Base-by-base conservation (phyloP, 768 basidiomycete genomes). In the Clavaria fumosa region DNA sequence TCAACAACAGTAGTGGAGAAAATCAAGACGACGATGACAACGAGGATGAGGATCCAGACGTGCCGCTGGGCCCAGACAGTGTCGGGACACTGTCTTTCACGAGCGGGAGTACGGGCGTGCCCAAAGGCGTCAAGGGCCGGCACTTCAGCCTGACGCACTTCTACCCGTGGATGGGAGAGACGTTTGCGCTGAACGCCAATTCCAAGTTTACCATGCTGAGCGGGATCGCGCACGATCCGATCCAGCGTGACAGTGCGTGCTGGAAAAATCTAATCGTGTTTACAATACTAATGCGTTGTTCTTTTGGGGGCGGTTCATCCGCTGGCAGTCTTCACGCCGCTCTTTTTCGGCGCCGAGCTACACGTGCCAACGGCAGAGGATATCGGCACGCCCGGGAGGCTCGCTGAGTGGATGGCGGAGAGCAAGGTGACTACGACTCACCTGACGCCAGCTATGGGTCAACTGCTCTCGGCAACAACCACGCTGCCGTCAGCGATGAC, bases 351-450 rank as follows among this genome's bases (percentile, higher is more conserved):
- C 11, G 95, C 95, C 0, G 68, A 85, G 52, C 71, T 99, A 1
- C 86, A 96, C 50, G 88, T 99, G 7, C 95, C 95, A 2, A 97
- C 95, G 0, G 75, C 82, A 10, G 91, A 96, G 38, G 93, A 96
- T 51, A 99, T 99, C 38, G 90, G 88, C 24, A 96, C 84, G 1
- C 95, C 95, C 0, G 95, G 95, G 12, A 73, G 88, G 23, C 75
- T 99, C 20, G 93, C 93, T 5, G 85, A 95, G 50, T 99, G 95
- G 95, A 97, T 99, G 91, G 84, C 88, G 9, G 73, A 81, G 17
- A 80, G 75, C 51, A 65, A 77, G 44, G 79, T 93, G 14, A 95
- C 90, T 0, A 73, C 95, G n/a, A 99, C 95, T 1, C 95, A 99
- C 56, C 70, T 99, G 18, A 99, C 95, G 0, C 95, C 95, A 2